These are phyloP conservation scores for Saccharomyces jurei DNA, from an alignment of 805 yeast species.

Conservation along the genomic window DNA sequence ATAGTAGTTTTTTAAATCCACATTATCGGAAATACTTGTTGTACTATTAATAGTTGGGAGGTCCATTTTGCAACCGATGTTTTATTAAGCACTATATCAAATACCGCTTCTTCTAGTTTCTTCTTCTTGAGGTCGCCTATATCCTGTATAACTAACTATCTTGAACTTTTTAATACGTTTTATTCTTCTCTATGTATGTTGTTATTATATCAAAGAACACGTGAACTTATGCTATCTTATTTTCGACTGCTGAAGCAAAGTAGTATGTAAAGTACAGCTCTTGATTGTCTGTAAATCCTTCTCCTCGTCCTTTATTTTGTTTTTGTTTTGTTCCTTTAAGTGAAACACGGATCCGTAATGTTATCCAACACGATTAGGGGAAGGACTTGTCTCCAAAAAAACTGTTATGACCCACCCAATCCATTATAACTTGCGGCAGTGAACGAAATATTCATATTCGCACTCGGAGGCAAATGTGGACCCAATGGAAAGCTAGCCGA, in stretches of 20 bases:
- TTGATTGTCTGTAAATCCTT: not conserved
- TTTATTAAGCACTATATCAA: not conserved
- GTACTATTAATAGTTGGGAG: conserved; percentile 29
- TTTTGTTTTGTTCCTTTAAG: not conserved
- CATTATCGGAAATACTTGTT: conserved; percentile 29
- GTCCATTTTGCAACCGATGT: conserved; percentile 8
- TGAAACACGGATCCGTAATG: not conserved
- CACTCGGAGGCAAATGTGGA: not conserved
- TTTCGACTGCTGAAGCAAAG: not conserved
- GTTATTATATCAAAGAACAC: not conserved
- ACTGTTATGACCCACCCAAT: not conserved
- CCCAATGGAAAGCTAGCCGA: conserved; percentile 2
- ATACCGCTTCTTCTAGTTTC: not conserved
- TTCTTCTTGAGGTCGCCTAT: not conserved
- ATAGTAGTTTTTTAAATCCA: conserved; percentile 27
- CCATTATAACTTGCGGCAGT: not conserved
- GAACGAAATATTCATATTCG: not conserved
- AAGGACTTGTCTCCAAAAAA: not conserved
- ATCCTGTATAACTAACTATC: not conserved
- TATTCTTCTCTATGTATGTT: not conserved
- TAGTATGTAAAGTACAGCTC: not conserved
- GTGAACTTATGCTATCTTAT: not conserved
- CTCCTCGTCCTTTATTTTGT: not conserved
- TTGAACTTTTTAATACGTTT: not conserved
- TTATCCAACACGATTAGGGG: not conserved